These are phyloP conservation scores for Amaranthus tricolor DNA, from an alignment of 179 eudicot genomes.

Conservation along the genomic window DNA sequence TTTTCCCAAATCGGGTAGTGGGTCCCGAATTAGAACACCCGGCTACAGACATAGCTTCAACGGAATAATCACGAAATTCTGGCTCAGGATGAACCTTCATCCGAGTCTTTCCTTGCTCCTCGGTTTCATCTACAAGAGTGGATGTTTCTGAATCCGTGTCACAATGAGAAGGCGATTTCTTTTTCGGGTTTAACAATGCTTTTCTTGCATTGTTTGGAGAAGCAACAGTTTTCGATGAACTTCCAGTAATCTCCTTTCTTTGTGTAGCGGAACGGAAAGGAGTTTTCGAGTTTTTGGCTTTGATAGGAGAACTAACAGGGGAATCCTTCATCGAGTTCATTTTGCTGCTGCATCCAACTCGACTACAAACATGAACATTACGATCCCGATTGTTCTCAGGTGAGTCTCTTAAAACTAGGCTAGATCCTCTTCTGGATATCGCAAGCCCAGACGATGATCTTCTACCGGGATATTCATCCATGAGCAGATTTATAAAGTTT, in stretches of 20 bases:
- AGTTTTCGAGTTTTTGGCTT: conserved; percentile 38
- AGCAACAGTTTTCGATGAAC: conserved; percentile 39
- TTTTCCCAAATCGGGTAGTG: conserved; percentile 33
- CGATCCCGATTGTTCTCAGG: conserved; percentile 41
- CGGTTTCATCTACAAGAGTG: conserved; percentile 41
- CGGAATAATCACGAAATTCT: conserved; percentile 19
- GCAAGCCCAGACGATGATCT: conserved; percentile 42
- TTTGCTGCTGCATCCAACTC: conserved; percentile 76
- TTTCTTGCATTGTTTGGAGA: conserved; percentile 28
- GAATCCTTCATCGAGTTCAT: conserved; percentile 41
- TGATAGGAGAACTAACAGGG: conserved; percentile 42
- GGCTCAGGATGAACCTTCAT: conserved; percentile 28
- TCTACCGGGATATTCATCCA: conserved; percentile 61
- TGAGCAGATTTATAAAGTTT: conserved; percentile 23
- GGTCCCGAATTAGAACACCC: conserved; percentile 46
- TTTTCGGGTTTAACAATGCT: conserved; percentile 31
- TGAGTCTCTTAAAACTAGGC: conserved; percentile 39
- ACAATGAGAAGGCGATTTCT: conserved; percentile 30
- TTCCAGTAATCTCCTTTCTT: conserved; percentile 52
- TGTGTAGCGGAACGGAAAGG: conserved; percentile 40
- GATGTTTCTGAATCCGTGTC: conserved; percentile 41
- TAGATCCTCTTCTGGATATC: conserved; percentile 43
- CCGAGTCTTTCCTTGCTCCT: conserved; percentile 29
- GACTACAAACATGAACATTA: conserved; percentile 64
- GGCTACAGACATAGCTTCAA: conserved; percentile 31